Evolutionary conservation across 176 grass and related monocot genomes (phyloP).

Genomic region (Guadua angustifolia): DNA sequence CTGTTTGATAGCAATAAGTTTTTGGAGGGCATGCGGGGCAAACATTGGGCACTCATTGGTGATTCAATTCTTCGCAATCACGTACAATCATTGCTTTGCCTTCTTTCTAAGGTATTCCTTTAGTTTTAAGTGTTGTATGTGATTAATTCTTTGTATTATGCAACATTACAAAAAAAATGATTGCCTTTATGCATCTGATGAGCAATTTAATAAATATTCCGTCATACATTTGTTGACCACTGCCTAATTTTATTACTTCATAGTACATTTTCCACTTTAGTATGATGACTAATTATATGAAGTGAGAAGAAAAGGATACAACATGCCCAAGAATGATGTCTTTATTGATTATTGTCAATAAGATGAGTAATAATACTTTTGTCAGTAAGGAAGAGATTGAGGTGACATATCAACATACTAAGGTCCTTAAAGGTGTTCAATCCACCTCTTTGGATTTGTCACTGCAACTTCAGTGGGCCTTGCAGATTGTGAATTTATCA

Average conservation of each 20-base stretch:
- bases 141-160: neutral
- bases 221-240: neutral
- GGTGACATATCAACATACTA: slow-evolving; percentile 10
- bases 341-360: neutral
- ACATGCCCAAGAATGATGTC: neutral
- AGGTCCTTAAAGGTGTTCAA: slow-evolving; percentile 2
- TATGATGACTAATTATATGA: slow-evolving; percentile 12
- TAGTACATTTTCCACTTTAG: neutral
- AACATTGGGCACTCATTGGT: slow-evolving; percentile 83
- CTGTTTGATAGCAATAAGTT: slow-evolving; percentile 68
- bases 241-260: neutral
- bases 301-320: neutral
- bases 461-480: neutral
- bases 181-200: neutral
- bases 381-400: neutral
- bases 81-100: slow-evolving; percentile 85
- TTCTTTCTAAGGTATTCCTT: slow-evolving; percentile 73
- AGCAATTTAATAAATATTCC: neutral
- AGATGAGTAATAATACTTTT: neutral
- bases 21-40: slow-evolving; percentile 64
- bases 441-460: neutral
- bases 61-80: slow-evolving; percentile 97
- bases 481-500: neutral
- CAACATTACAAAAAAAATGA: neutral
- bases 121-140: neutral